Percentiles rank a stretch among this genome's conserved stretches.
Conservation (phyloP, 2,329 filamentous ascomycete species). For the Exophiala xenobiotica region DNA sequence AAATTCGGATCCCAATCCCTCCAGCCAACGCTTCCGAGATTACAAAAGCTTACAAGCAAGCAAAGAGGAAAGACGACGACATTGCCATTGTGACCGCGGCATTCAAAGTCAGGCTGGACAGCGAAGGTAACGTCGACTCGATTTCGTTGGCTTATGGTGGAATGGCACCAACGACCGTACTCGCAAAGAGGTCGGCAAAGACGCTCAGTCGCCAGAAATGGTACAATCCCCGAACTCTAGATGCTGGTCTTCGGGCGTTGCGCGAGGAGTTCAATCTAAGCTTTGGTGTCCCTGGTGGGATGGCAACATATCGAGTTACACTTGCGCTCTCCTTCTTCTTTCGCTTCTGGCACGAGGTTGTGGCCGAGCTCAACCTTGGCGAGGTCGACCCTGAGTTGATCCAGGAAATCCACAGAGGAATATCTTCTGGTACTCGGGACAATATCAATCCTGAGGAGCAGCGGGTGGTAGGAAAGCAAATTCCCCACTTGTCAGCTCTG, state of each 20-base stretch:
- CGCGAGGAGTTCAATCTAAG: conserved; percentile 83
- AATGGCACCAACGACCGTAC: conserved; percentile 89
- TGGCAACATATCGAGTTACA: conserved; percentile 93
- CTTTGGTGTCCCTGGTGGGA: conserved; percentile 91
- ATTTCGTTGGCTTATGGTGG: conserved; percentile 87
- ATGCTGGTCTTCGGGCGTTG: conserved; percentile 86
- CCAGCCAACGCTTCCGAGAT: conserved; percentile 74
- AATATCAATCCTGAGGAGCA: conserved; percentile 76
- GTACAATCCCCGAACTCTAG: conserved; percentile 76
- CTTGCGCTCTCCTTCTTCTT: conserved; percentile 94
- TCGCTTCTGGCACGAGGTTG: conserved; percentile 88
- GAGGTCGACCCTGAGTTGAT: conserved; percentile 71
- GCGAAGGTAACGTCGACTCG: conserved; percentile 67
- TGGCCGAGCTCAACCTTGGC: conserved; percentile 52
- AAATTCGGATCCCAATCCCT: conserved; percentile 72
- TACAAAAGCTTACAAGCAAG: conserved; percentile 89
- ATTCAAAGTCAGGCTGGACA: conserved; percentile 69
- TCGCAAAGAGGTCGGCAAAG: conserved; percentile 73
- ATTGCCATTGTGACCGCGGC: conserved; percentile 96
- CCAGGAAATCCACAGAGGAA: conserved; percentile 77
- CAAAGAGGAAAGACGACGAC: conserved; percentile 96
- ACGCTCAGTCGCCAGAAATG: conserved; percentile 77
- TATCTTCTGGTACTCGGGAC: conserved; percentile 78
- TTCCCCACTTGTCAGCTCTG: conserved; percentile 82
- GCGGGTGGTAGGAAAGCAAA: conserved; percentile 77